A percentile compares a stretch with the other conserved stretches of the same genome.
phyloP scores from a whole-genome alignment of 2,329 filamentous ascomycete species.

The Rhynchosporium graminicola region DNA sequence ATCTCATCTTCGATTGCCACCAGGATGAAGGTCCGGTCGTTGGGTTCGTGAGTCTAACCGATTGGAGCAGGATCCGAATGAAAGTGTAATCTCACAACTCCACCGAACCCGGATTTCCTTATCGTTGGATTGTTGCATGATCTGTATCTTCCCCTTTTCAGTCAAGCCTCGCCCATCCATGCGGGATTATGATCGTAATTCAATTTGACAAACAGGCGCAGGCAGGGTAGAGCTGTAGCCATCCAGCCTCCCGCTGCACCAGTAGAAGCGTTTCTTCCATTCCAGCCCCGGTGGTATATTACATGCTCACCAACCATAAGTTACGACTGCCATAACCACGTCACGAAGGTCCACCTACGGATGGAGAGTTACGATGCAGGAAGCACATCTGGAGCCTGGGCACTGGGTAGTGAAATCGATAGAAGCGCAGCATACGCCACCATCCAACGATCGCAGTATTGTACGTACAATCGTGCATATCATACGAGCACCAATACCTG shows the following conservation, averaged over 20 bases:
- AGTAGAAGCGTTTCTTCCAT: not conserved
- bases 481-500: constrained; percentile 1
- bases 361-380: not conserved
- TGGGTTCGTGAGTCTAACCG: constrained; percentile 2
- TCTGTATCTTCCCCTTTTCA: not conserved
- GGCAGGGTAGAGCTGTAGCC: not conserved
- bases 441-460: not conserved
- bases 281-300: not conserved
- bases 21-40: not conserved
- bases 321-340: not conserved
- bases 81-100: constrained; percentile 7
- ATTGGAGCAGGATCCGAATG: constrained; percentile 2
- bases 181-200: constrained; percentile 1
- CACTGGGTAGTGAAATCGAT: not conserved
- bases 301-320: not conserved
- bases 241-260: constrained; percentile 1
- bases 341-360: not conserved
- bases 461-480: constrained; percentile 15
- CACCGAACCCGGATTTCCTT: not conserved
- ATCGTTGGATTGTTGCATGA: too few species aligned
- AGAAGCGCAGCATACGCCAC: constrained; percentile 1
- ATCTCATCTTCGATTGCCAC: not conserved
- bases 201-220: not conserved
- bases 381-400: not conserved
- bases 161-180: constrained; percentile 6